Percentiles rank a stretch among this genome's conserved stretches.
phyloP scores from a whole-genome alignment of 2,329 filamentous ascomycete species.

The Epichloe hybrida region DNA sequence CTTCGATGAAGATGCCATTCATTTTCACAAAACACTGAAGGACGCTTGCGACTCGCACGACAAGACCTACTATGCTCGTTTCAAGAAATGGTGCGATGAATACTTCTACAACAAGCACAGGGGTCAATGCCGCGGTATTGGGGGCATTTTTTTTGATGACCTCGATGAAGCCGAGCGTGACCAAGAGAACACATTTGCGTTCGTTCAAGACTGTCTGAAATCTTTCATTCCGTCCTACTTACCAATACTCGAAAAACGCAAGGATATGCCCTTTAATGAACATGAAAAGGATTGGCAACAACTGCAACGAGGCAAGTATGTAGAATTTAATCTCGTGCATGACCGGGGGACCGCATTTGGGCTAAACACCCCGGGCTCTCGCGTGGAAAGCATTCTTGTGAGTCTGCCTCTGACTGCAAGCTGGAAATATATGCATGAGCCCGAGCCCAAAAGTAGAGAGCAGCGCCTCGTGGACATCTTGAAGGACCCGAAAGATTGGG shows the following conservation, averaged over 20 bases:
- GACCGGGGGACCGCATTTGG: constrained; percentile 92
- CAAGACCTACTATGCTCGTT: constrained; percentile 78
- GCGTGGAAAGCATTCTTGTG: constrained; percentile 96
- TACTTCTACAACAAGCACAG: constrained; percentile 95
- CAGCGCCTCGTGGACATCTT: constrained; percentile 65
- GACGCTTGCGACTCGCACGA: constrained; percentile 88
- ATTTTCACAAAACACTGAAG: constrained; percentile 92
- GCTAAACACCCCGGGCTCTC: constrained; percentile 77
- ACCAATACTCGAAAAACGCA: constrained; percentile 75
- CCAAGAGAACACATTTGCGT: constrained; percentile 79
- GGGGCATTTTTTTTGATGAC: constrained; percentile 98
- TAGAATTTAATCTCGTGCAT: constrained; percentile 97
- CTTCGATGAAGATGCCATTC: constrained; percentile 92
- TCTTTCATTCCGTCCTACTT: constrained; percentile 86
- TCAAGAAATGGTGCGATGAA: constrained; percentile 97
- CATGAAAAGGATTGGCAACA: constrained; percentile 95
- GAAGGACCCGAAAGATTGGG: constrained; percentile 52
- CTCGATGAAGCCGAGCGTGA: constrained; percentile 78
- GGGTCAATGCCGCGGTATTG: constrained; percentile 71
- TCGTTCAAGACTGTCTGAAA: constrained; percentile 70
- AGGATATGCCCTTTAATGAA: constrained; percentile 80
- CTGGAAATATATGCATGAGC: constrained; percentile 93
- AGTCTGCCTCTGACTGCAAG: constrained; percentile 83
- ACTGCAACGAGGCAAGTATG: constrained; percentile 82
- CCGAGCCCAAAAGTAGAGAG: constrained; percentile 62